A percentile compares a stretch with the other conserved stretches of the same genome.
Evolutionary conservation across 257 asterid genomes (phyloP).

Genomic region (Gentiana dahurica): DNA sequence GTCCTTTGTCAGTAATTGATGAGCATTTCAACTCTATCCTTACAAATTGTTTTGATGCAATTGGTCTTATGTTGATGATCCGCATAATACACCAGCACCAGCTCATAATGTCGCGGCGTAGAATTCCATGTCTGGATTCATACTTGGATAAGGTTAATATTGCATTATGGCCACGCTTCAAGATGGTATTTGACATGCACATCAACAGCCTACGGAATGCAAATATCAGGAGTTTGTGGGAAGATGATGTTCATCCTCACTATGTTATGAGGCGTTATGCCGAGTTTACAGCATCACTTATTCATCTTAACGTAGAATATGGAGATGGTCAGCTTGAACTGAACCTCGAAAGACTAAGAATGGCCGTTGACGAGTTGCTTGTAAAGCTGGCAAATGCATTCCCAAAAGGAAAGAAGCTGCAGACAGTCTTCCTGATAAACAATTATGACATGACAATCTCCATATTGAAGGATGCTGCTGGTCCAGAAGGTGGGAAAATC

Average conservation of each 20-base stretch:
- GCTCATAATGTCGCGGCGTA: conserved; percentile 97
- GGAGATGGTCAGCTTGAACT: conserved; percentile 99
- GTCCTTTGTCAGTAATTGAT: conserved; percentile 83
- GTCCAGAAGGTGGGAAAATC: conserved; percentile 89
- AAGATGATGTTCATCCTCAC: conserved; percentile 98
- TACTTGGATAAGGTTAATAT: conserved; percentile 97
- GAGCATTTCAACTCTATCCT: conserved; percentile 81
- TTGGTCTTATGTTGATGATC: conserved; percentile 97
- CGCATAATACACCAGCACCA: conserved; percentile 97
- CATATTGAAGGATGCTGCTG: conserved; percentile 98
- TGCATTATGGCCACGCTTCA: conserved; percentile 96
- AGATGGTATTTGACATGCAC: conserved; percentile 98
- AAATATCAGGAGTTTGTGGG: conserved; percentile 77
- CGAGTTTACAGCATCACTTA: conserved; percentile 89
- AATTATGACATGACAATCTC: conserved; percentile 97
- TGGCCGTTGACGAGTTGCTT: conserved; percentile 92
- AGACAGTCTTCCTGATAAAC: conserved; percentile 84
- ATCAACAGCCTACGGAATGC: conserved; percentile 89
- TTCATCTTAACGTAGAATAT: conserved; percentile 87
- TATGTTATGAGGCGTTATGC: conserved; percentile 99
- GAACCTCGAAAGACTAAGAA: conserved; percentile 89
- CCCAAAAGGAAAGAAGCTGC: conserved; percentile 71
- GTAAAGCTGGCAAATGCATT: conserved; percentile 79
- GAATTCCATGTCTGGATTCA: conserved; percentile 96
- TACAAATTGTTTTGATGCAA: conserved; percentile 88